Percentiles rank a stretch among this genome's conserved stretches.
Evolutionary conservation across 805 yeast species (phyloP).

Genomic region (Barnettozyma sp.): DNA sequence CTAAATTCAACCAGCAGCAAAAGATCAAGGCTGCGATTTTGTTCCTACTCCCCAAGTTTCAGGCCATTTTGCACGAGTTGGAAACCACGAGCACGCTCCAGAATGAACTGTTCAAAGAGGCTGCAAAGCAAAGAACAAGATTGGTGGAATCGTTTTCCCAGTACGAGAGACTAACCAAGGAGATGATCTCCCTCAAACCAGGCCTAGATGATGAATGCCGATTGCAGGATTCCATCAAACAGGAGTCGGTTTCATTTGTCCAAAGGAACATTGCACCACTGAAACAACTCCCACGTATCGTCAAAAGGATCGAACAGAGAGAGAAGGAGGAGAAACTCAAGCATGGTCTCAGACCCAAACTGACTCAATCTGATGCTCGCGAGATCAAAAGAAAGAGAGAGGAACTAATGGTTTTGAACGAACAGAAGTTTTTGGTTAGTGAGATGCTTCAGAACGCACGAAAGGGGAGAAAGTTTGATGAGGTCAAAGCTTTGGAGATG

Average conservation of each 20-base stretch:
- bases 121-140: conserved; percentile 36
- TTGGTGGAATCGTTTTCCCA: conserved; percentile 43
- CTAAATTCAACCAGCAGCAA: conserved; percentile 35
- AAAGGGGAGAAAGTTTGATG: conserved; percentile 69
- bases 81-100: conserved; percentile 25
- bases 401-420: conserved; percentile 78
- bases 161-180: conserved; percentile 44
- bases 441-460: conserved; percentile 57
- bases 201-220: conserved; percentile 37
- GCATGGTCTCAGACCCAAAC: conserved; percentile 15
- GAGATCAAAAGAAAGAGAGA: conserved; percentile 59
- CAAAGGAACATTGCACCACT: conserved; percentile 62
- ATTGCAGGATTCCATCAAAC: conserved; percentile 48
- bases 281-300: conserved; percentile 47
- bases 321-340: conserved; percentile 23
- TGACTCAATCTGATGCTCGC: conserved; percentile 36
- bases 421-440: conserved; percentile 69
- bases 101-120: conserved; percentile 28
- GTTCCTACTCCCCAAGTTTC: conserved; percentile 37
- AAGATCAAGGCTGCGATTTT: conserved; percentile 33
- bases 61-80: conserved; percentile 29
- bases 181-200: conserved; percentile 31
- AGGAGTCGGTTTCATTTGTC: conserved; percentile 49
- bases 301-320: conserved; percentile 24
- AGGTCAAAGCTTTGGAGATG: conserved; percentile 49